Evolutionary conservation across 2,329 filamentous ascomycete species (phyloP).

Genomic region (Domatiomyces globalis): DNA sequence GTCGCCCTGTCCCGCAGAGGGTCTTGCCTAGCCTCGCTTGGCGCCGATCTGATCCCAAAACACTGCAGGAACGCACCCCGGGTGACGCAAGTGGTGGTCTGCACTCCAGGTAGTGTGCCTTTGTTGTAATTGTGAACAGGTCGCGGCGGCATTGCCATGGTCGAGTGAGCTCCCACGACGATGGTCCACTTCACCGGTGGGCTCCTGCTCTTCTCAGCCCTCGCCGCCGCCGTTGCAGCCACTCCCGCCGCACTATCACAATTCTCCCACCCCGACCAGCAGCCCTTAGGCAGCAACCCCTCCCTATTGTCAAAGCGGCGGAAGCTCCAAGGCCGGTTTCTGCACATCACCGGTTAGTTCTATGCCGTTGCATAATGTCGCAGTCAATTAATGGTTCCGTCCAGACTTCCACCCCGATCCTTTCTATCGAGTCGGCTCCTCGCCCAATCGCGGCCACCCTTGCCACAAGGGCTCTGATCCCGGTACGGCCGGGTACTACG

Average conservation of each 20-base stretch:
- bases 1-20: no score
- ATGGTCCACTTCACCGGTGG: constrained; percentile 14
- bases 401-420: constrained; percentile 84
- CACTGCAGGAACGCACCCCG: neutral
- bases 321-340: constrained; percentile 56
- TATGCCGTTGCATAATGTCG: neutral
- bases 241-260: constrained; percentile 1
- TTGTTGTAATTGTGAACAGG: neutral
- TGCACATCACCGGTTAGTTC: constrained; percentile 67
- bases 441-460: constrained; percentile 50
- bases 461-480: constrained; percentile 69
- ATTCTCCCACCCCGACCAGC: constrained; percentile 3
- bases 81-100: neutral
- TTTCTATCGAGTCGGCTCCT: constrained; percentile 67
- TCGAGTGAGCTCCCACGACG: neutral
- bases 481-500: constrained; percentile 55
- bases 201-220: constrained; percentile 15
- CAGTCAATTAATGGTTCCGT: constrained; percentile 8
- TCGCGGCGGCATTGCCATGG: neutral
- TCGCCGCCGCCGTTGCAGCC: constrained; percentile 10
- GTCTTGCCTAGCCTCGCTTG: neutral
- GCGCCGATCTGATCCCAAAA: neutral
- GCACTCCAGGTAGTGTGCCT: no score
- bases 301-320: constrained; percentile 5
- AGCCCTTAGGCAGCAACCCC: neutral